Evolutionary conservation across 1,284 basidiomycete species (phyloP), one percentile per base, ranked within the genome.

Genomic region (Papiliotrema terrestris): DNA sequence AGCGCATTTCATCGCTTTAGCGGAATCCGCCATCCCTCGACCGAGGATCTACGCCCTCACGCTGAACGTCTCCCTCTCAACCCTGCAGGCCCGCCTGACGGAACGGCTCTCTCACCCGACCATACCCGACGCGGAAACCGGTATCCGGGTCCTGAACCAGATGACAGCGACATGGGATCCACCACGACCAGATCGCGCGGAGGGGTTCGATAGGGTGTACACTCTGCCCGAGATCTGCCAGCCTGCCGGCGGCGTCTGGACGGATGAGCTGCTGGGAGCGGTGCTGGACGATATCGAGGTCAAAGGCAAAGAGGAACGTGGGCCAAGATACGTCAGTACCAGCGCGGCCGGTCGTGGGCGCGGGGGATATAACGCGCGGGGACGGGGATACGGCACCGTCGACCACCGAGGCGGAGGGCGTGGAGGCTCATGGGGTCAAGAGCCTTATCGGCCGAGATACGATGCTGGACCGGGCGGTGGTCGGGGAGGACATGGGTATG

Each of bases 1-100:
- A 48, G 63, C 65, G 14, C 74, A 77, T 52, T 77, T 77, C 52
- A 56, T 76, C 26, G 26, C 51, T 23, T 67, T 77, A 1, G 72
- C 68, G 1, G 36, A 59, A 22, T 43, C 53, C 25, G 47, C 41
- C 6, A 41, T 26, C 1, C 59, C 64, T 0, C 62, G 41, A 5
- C 62, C 67, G 2, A 50, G 26, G 14, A 57, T 66, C 15, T 63
- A 55, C 51, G 61, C 56, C 32, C 54, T 72, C 2, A 56, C 64
- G n/a, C 56, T 72, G 22, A 13, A 43, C 14, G 51, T 59, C 8
- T 61, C 70, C 1, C 46, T 45, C 3, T 22, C 56, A 13, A 67
- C 67, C 1, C 67, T 77, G 3, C 52, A 66, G 43, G 20, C 26
- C 0, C 62, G 76, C 9, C 62, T 77, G 3, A 17, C 36, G 17